Evolutionary conservation across 73 alveolate genomes (phyloP).

Genomic region (Breviolum minutum): DNA sequence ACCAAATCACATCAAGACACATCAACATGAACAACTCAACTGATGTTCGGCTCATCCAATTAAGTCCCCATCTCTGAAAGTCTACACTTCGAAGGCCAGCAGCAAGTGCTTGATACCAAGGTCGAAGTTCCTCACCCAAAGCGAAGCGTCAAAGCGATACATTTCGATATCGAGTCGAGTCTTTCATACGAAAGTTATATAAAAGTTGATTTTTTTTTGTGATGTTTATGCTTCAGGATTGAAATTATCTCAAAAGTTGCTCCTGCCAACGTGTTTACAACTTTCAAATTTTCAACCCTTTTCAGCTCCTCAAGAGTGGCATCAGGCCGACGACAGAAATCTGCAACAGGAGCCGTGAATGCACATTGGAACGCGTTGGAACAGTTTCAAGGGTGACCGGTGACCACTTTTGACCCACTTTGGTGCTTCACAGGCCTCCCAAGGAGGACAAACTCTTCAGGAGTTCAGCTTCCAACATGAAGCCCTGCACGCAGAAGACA

Average conservation of each 20-base stretch:
- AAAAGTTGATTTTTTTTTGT: too few species aligned
- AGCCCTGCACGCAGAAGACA: conserved; percentile 7
- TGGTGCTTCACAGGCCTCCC: too few species aligned
- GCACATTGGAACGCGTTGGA: too few species aligned
- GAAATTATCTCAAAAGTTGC: background rate
- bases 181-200: background rate
- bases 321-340: conserved; percentile 81
- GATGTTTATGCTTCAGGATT: too few species aligned
- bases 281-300: too few species aligned
- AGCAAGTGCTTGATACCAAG: conserved; percentile 30
- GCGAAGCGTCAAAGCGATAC: background rate
- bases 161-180: background rate
- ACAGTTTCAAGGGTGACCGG: too few species aligned
- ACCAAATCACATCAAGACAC: too few species aligned
- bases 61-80: conserved; percentile 10
- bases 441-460: background rate
- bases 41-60: background rate
- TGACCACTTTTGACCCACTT: too few species aligned
- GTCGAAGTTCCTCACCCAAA: conserved; percentile 42
- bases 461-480: conserved; percentile 15
- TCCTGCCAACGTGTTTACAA: background rate
- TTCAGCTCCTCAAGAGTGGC: conserved; percentile 32
- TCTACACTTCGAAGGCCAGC: background rate
- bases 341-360: background rate
- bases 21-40: too few species aligned